These are phyloP conservation scores for Solanum raphanifolium DNA, from an alignment of 257 asterid species.

Conservation along the genomic window DNA sequence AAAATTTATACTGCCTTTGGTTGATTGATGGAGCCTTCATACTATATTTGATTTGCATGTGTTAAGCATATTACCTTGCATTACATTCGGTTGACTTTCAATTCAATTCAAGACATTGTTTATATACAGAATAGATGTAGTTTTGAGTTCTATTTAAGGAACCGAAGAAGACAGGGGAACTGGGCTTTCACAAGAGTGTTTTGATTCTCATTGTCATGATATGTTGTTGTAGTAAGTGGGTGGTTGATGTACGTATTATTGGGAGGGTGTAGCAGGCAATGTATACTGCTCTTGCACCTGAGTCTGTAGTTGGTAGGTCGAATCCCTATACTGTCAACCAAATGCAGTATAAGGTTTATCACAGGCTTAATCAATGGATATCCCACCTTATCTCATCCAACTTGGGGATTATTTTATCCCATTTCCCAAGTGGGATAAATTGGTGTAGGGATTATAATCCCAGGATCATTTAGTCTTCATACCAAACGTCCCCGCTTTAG, in stretches of 20 bases:
- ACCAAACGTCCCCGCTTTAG: background rate
- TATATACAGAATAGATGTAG: background rate
- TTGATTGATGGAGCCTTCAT: background rate
- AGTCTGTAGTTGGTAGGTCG: background rate
- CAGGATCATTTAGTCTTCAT: no score
- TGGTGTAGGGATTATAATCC: no score
- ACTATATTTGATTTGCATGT: background rate
- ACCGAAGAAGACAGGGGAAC: background rate
- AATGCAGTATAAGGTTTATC: background rate
- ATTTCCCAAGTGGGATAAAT: no score
- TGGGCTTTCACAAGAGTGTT: background rate
- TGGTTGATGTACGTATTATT: background rate
- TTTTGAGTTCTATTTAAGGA: background rate
- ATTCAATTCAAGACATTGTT: background rate
- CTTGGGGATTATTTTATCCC: no score
- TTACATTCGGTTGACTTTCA: background rate
- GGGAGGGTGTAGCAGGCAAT: background rate
- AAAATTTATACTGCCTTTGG: background rate
- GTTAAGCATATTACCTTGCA: background rate
- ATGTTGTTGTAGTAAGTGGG: background rate
- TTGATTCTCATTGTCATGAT: background rate
- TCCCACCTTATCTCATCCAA: background rate
- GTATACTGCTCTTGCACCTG: background rate
- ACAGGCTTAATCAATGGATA: background rate
- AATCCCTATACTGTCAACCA: background rate